Evolutionary conservation across 83 land plant species (phyloP).

Genomic region (Larix sibirica): DNA sequence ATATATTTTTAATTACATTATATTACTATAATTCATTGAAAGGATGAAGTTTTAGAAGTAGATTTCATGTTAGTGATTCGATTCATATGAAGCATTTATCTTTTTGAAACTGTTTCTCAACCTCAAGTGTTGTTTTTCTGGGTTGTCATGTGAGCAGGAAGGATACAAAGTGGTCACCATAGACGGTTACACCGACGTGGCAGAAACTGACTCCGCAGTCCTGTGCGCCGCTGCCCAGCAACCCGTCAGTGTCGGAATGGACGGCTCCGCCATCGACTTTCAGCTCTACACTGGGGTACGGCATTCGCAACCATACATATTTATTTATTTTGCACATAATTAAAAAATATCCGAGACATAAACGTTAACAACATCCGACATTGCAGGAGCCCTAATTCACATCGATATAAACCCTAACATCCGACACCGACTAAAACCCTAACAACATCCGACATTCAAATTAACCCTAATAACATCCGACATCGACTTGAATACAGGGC

Average conservation of each 20-base stretch:
- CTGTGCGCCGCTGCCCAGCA: slow-evolving; percentile 32
- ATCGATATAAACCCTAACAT: neutral
- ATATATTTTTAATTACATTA: too few species aligned
- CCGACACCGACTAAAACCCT: too few species aligned
- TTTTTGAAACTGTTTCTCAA: neutral
- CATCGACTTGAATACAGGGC: slow-evolving; percentile 27
- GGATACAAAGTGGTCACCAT: slow-evolving; percentile 32
- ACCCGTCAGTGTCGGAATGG: slow-evolving; percentile 42
- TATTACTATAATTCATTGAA: too few species aligned
- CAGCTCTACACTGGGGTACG: slow-evolving; percentile 44
- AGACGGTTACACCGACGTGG: slow-evolving; percentile 38
- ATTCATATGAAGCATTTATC: too few species aligned
- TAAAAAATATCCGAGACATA: neutral
- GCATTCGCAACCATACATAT: neutral
- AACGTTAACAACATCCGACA: neutral
- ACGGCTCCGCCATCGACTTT: slow-evolving; percentile 30
- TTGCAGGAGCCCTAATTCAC: neutral
- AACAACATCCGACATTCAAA: too few species aligned
- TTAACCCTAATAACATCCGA: too few species aligned
- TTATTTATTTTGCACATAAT: neutral
- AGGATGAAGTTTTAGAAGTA: too few species aligned
- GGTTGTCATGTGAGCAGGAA: slow-evolving; percentile 22
- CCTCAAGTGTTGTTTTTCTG: neutral
- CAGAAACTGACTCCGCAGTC: slow-evolving; percentile 25
- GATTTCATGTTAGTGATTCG: too few species aligned